Base-by-base conservation (phyloP, 2,329 filamentous ascomycete species). In the Penicillium paneum region DNA sequence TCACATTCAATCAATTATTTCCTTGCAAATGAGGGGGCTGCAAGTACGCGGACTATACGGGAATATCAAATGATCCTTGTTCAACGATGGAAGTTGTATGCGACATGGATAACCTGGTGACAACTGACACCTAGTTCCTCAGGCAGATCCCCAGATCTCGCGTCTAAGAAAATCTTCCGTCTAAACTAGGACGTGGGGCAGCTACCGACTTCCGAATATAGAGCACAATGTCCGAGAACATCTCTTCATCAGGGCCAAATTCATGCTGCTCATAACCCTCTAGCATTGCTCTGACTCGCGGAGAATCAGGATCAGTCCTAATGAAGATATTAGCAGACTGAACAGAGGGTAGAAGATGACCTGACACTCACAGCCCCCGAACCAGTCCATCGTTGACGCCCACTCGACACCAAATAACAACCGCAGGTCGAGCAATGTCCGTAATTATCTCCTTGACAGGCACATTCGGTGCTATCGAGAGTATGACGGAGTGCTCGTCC, bases 401-500 rank as follows among this genome's bases (percentile, higher is more conserved):
- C 2, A 66, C 57, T 15, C 35, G 61, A 19, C 51, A 31, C 58
- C 66, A 66, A 32, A 68, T 67, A 8, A 69, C 42, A 5, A 64
- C 47, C 1, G 54, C 63, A 6, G 71, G 72, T 15, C 67, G 65
- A 43, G 71, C 65, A 52, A 73, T 56, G 54, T 76, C 73, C 12
- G 70, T 64, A 32, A 76, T 62, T 26, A 74, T 71, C 55, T 75
- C 70, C 45, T 69, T 71, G 11, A 72, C 61, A 3, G 72, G 68
- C 2, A 71, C 64, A 44, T 65, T 59, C 6, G 68, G 46, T n/a
- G 58, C 65, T 41, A 66, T 54, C 1, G 70, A 69, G 52, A 75
- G 57, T 10, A 75, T 66, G 6, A 74, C 43, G 2, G 70, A 68
- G 15, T 66, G 51, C 31, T 70, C 63, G 45, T 74, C 67, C 8